phyloP scores from a whole-genome alignment of 352 stramenopile species.

The Paralagenidium karlingii region DNA sequence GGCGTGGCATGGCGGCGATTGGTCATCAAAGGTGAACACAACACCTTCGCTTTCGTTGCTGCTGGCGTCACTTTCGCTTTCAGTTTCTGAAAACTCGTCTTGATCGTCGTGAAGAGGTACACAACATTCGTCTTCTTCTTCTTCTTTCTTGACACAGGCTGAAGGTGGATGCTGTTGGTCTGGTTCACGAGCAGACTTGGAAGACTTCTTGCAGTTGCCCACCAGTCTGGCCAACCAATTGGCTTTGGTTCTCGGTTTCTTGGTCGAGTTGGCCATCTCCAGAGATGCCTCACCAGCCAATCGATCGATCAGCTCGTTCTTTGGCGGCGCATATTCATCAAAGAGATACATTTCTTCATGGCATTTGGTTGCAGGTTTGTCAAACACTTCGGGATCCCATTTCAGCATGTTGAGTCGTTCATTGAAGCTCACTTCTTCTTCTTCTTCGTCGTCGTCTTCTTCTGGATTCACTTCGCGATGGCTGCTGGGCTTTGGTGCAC shows the following conservation, averaged over 20 bases:
- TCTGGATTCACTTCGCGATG: too few relatives aligned
- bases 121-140: constrained; percentile 1
- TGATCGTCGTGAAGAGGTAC: background rate
- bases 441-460: background rate
- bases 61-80: constrained; percentile 12
- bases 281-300: constrained; percentile 10
- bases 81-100: constrained; percentile 12
- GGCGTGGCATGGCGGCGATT: background rate
- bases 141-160: constrained; percentile 9
- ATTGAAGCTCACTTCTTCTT: constrained; percentile 15
- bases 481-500: too few relatives aligned
- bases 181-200: constrained; percentile 1
- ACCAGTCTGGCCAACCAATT: constrained; percentile 1
- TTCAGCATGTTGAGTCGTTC: constrained; percentile 20
- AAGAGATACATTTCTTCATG: constrained; percentile 13
- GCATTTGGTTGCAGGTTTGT: constrained; percentile 11
- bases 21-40: constrained; percentile 8
- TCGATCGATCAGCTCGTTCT: constrained; percentile 6
- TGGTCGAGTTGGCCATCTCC: constrained; percentile 10
- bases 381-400: constrained; percentile 16
- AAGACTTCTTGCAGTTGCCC: background rate
- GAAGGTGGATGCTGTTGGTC: constrained; percentile 4
- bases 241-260: constrained; percentile 7
- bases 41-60: background rate
- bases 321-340: constrained; percentile 13